Conservation (phyloP, 768 basidiomycete species). For the Lanmaoa rubissima region DNA sequence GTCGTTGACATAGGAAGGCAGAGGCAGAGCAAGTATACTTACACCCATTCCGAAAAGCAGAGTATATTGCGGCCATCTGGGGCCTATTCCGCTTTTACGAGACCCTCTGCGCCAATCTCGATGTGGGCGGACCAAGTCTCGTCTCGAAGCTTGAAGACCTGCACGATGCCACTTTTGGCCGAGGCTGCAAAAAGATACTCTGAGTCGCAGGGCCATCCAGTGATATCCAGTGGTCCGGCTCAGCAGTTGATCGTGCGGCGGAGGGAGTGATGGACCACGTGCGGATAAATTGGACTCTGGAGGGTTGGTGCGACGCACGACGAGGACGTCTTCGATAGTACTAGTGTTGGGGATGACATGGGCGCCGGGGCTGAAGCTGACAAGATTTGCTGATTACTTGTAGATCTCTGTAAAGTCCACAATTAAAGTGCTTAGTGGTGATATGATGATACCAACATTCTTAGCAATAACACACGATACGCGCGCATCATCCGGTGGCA, state of each 20-base stretch:
- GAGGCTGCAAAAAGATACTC: constrained; percentile 83
- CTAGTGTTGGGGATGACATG: constrained; percentile 71
- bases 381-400: constrained; percentile 66
- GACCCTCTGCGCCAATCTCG: constrained; percentile 79
- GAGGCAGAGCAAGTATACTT: constrained; percentile 37
- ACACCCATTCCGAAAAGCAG: constrained; percentile 93
- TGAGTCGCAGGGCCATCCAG: constrained; percentile 86
- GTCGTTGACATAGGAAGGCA: constrained; percentile 2
- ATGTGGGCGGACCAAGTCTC: constrained; percentile 77
- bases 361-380: constrained; percentile 81
- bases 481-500: too few species aligned
- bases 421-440: too few species aligned
- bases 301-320: constrained; percentile 83
- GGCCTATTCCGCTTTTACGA: constrained; percentile 88
- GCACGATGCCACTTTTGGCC: constrained; percentile 65
- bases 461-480: too few species aligned
- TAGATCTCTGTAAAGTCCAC: constrained; percentile 92
- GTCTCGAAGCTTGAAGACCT: constrained; percentile 76
- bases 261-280: constrained; percentile 70
- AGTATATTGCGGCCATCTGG: constrained; percentile 79
- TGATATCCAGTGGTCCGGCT: constrained; percentile 52
- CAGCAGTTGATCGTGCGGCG: constrained; percentile 39
- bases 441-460: too few species aligned
- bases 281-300: constrained; percentile 65
- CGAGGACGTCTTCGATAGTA: constrained; percentile 72